Evolutionary conservation across 768 basidiomycete genomes (phyloP).

Genomic region (Mycena vitilis): DNA sequence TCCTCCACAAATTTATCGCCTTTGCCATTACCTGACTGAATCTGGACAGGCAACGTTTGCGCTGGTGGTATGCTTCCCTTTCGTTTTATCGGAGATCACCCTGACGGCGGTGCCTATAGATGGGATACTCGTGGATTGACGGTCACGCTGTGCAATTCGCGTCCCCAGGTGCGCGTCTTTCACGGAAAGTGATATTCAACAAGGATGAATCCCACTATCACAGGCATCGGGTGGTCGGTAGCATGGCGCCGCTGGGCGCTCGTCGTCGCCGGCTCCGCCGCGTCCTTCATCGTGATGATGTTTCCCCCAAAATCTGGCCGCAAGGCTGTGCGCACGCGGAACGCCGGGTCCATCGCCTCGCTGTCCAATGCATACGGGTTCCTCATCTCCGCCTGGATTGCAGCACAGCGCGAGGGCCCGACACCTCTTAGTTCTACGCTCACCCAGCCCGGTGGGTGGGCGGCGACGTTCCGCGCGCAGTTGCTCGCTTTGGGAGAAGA

Average conservation of each 20-base stretch:
- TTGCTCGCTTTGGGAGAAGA: constrained; percentile 46
- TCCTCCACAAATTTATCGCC: background rate
- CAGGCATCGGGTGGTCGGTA: constrained; percentile 58
- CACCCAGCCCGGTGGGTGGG: constrained; percentile 19
- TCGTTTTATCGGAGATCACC: background rate
- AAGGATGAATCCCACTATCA: background rate
- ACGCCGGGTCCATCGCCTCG: constrained; percentile 45
- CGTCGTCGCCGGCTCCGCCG: constrained; percentile 62
- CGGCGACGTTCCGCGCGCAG: constrained; percentile 41
- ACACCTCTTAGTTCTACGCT: constrained; percentile 12
- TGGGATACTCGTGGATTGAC: background rate
- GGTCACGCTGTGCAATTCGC: background rate
- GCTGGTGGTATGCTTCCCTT: constrained; percentile 46
- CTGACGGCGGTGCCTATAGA: background rate
- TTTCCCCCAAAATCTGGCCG: constrained; percentile 63
- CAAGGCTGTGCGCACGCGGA: constrained; percentile 45
- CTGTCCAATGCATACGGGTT: constrained; percentile 56
- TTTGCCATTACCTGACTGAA: too few relatives aligned
- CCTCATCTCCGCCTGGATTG: constrained; percentile 56
- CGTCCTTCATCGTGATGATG: constrained; percentile 65
- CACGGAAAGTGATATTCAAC: background rate
- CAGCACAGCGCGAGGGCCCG: constrained; percentile 25
- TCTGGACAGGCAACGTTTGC: constrained; percentile 51
- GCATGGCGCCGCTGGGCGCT: constrained; percentile 65
- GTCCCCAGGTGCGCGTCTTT: background rate